phyloP scores from a whole-genome alignment of 176 grass and related monocot genomes.

The Oropetium thomaeum region DNA sequence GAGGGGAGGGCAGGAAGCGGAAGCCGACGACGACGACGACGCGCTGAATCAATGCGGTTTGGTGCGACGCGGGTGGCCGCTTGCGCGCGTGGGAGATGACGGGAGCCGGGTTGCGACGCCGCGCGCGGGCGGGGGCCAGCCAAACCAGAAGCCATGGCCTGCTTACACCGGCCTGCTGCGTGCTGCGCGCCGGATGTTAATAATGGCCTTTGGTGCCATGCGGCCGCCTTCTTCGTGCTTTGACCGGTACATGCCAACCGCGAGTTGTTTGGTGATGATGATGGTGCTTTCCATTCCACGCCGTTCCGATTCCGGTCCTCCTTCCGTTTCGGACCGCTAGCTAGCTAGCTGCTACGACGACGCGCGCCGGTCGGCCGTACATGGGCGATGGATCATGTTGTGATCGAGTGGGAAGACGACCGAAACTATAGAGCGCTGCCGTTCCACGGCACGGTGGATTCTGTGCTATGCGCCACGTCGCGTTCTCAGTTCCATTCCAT shows the following conservation, averaged over 20 bases:
- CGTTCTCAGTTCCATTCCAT: background rate
- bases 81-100: background rate
- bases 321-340: background rate
- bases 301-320: background rate
- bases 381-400: background rate
- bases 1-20: background rate
- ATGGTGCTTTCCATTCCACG: too few species aligned
- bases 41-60: constrained; percentile 36
- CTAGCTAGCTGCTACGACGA: background rate
- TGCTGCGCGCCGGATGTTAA: constrained; percentile 2
- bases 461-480: background rate
- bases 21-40: constrained; percentile 8
- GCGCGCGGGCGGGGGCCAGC: background rate
- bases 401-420: background rate
- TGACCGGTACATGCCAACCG: constrained; percentile 6
- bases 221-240: background rate
- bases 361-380: background rate
- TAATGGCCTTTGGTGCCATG: constrained; percentile 28
- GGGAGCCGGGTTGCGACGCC: background rate
- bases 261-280: background rate
- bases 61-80: constrained; percentile 32
- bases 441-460: background rate
- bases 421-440: too few species aligned
- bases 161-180: background rate
- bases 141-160: background rate